phyloP scores from a whole-genome alignment of 2,329 filamentous ascomycete species.

The Penicillium sp. region DNA sequence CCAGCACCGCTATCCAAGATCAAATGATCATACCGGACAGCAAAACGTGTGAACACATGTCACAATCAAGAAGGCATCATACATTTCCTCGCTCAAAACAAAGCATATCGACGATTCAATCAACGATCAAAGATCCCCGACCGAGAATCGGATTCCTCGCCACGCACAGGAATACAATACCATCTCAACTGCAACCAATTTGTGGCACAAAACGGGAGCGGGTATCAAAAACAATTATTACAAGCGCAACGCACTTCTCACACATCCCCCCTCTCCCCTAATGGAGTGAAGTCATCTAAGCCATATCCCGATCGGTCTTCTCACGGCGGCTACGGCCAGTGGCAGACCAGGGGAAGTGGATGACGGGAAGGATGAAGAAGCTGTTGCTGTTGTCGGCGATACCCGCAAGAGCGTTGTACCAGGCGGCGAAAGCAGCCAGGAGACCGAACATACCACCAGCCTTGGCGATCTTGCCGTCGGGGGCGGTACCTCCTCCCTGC shows the following conservation, averaged over 20 bases:
- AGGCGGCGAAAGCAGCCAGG: conserved; percentile 75
- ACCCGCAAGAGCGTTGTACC: conserved; percentile 85
- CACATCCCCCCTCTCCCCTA: background rate
- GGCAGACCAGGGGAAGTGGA: conserved; percentile 93
- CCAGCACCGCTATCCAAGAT: background rate
- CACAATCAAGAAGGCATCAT: background rate
- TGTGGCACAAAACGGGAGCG: conserved; percentile 4
- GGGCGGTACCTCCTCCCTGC: conserved; percentile 42
- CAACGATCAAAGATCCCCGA: too few species aligned
- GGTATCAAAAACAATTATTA: conserved; percentile 36
- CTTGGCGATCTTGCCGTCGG: conserved; percentile 58
- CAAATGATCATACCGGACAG: background rate
- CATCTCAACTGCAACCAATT: background rate
- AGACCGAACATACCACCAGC: conserved; percentile 80
- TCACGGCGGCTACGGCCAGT: conserved; percentile 64
- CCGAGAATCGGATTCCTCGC: background rate
- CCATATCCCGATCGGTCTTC: conserved; percentile 51
- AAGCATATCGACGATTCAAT: background rate
- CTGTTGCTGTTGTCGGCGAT: conserved; percentile 69
- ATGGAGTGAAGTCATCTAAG: conserved; percentile 21
- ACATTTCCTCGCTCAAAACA: too few species aligned
- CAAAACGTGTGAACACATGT: background rate
- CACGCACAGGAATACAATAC: background rate
- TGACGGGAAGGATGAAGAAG: conserved; percentile 91
- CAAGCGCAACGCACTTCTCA: conserved; percentile 13